These are phyloP conservation scores for Fusarium sp. DNA, from an alignment of 2,329 filamentous ascomycete species.

Conservation along the genomic window DNA sequence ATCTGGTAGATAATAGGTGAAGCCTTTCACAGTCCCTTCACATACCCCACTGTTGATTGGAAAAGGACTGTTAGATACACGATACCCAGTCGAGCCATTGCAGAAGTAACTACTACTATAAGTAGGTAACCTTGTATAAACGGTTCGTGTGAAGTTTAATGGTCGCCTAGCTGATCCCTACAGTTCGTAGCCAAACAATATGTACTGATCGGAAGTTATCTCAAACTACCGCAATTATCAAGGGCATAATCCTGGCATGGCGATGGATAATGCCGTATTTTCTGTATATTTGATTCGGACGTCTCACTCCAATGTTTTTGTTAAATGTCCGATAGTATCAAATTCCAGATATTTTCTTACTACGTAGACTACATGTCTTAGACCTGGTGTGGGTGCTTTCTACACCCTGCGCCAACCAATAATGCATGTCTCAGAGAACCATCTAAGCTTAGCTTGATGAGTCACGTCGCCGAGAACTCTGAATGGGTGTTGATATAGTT, in stretches of 20 bases:
- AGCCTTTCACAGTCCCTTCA: neutral
- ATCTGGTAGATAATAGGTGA: neutral
- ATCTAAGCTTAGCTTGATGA: neutral
- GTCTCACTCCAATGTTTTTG: neutral
- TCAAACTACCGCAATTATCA: neutral
- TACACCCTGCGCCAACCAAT: neutral
- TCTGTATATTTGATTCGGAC: neutral
- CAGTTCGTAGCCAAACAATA: neutral
- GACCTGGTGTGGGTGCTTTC: neutral
- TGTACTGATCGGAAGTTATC: neutral
- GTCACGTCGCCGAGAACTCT: conserved; percentile 3
- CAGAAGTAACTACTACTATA: neutral
- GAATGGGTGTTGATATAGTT: neutral
- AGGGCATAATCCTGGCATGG: neutral
- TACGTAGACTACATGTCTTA: neutral
- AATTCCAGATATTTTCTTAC: neutral
- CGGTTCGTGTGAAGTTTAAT: neutral
- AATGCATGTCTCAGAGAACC: conserved; percentile 1
- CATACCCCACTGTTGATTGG: neutral
- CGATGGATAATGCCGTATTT: neutral
- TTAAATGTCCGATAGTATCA: neutral
- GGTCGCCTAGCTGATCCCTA: neutral
- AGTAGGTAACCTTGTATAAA: neutral
- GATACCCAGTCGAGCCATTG: neutral
- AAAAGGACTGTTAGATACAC: neutral